phyloP scores from a whole-genome alignment of 805 yeast species.

The Limtongozyma cylindracea region DNA sequence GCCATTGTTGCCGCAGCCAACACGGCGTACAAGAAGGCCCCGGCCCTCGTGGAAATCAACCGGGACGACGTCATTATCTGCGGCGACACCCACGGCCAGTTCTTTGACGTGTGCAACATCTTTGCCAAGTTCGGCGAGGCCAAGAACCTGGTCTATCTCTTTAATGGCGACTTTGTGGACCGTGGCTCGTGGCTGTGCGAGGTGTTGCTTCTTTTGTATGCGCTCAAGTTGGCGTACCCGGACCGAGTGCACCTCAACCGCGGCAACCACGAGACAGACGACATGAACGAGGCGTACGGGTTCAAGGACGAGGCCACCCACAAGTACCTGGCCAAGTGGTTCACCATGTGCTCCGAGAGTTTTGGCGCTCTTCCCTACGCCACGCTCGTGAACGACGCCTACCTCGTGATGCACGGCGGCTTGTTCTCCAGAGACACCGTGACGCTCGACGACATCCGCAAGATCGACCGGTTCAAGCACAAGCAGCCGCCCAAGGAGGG shows the following conservation, averaged over 20 bases:
- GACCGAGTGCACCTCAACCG: conserved; percentile 49
- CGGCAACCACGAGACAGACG: conserved; percentile 93
- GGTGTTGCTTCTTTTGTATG: conserved; percentile 61
- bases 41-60: conserved; percentile 50
- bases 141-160: conserved; percentile 32
- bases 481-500: conserved; percentile 82
- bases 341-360: conserved; percentile 63
- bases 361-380: conserved; percentile 77
- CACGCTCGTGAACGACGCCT: conserved; percentile 50
- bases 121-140: conserved; percentile 59
- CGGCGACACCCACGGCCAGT: conserved; percentile 97
- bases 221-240: conserved; percentile 60
- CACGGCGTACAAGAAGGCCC: conserved; percentile 35
- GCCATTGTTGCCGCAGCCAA: conserved; percentile 58
- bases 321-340: conserved; percentile 63
- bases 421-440: conserved; percentile 57
- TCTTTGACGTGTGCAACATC: conserved; percentile 65
- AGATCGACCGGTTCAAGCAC: conserved; percentile 36
- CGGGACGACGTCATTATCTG: conserved; percentile 48
- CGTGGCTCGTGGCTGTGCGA: conserved; percentile 98
- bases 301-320: conserved; percentile 89
- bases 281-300: conserved; percentile 92
- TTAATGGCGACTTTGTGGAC: conserved; percentile 96
- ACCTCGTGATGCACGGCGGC: conserved; percentile 90
- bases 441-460: conserved; percentile 48